Evolutionary conservation across 2,329 filamentous ascomycete genomes (phyloP).

Genomic region (Colletotrichum cordylinicola): DNA sequence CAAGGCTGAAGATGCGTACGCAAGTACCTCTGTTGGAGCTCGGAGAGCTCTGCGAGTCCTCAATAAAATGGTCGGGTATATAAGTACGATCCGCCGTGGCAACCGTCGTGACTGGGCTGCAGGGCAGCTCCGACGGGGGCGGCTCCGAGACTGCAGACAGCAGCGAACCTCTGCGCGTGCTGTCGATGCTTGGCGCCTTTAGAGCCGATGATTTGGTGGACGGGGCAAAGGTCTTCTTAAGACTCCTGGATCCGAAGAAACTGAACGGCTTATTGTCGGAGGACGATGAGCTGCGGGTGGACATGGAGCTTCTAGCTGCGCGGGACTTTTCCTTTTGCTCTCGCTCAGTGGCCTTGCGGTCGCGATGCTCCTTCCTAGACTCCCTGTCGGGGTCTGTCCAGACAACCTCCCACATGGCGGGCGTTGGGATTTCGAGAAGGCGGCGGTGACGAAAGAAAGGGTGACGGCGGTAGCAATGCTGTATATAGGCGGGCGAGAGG

Average conservation of each 20-base stretch:
- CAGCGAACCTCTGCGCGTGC: slow-evolving; percentile 11
- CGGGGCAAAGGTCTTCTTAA: slow-evolving; percentile 34
- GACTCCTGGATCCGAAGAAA: slow-evolving; percentile 48
- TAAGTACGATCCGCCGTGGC: not conserved
- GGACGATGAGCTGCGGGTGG: slow-evolving; percentile 49
- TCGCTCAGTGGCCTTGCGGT: slow-evolving; percentile 51
- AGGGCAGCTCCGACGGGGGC: not conserved
- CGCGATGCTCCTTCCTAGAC: slow-evolving; percentile 56
- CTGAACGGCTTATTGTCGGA: slow-evolving; percentile 45
- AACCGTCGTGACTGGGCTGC: not conserved
- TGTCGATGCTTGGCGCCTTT: slow-evolving; percentile 12
- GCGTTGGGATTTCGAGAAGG: not conserved
- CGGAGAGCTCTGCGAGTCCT: slow-evolving; percentile 21
- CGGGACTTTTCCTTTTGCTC: slow-evolving; percentile 36
- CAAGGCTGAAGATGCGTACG: not conserved
- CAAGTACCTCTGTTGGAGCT: slow-evolving; percentile 39
- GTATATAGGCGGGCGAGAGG: not conserved
- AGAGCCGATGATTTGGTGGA: slow-evolving; percentile 22
- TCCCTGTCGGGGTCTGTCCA: slow-evolving; percentile 63
- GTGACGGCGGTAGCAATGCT: not conserved
- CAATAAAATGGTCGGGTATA: slow-evolving; percentile 6
- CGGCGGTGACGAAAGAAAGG: not conserved
- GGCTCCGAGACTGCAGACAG: slow-evolving; percentile 13
- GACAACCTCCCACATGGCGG: slow-evolving; percentile 62
- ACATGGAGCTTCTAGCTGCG: slow-evolving; percentile 39